Evolutionary conservation across 1,284 basidiomycete species (phyloP), one percentile per base, ranked within the genome.

Genomic region (Kwoniella shivajii): DNA sequence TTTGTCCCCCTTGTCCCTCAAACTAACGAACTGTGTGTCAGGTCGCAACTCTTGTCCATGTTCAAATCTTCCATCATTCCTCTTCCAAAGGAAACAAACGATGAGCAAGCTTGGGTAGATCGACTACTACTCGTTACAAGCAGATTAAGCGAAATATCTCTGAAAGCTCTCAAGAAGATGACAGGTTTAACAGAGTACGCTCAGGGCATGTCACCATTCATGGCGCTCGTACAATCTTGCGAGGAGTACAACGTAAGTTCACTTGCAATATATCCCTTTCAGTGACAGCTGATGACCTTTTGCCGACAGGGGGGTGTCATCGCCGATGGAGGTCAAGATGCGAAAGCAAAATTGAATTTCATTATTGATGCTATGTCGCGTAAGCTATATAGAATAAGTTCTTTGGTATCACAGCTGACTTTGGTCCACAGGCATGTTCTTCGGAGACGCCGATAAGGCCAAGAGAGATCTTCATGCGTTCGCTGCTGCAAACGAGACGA

Each of bases 101-200:
- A 80, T 62, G 91, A 94, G 65, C 82, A 82, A 1, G 83, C 84
- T 0, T 98, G 93, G 93, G 89, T 88, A 0, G 90, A 95, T 65
- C 82, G 88, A 18, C 77, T 98, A 31, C 79, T 98, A 16, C 82
- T 83, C 20, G 87, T 88, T 1, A 86, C 92, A 82, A 82, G 82
- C 41, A 83, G 83, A 63, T 76, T 96, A n/a, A 85, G 88, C 57
- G 85, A 85, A 13, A 80, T 80, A 18, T 81, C 82, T 0, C 78
- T 85, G 39, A 84, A 83, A 46, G 80, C 82, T 0, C 69, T 96
- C 34, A 72, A 91, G 27, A 74, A 73, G 6, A 73, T 92, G 54
- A 86, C 86, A 52, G 84, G 51, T 85, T 82, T 74, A 84, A 88
- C 52, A 77, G 83, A 60, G 1, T 73, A 59, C 36, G 61, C 67